phyloP scores from a whole-genome alignment of 441 rosid species.

The Erodium chrysanthum region DNA sequence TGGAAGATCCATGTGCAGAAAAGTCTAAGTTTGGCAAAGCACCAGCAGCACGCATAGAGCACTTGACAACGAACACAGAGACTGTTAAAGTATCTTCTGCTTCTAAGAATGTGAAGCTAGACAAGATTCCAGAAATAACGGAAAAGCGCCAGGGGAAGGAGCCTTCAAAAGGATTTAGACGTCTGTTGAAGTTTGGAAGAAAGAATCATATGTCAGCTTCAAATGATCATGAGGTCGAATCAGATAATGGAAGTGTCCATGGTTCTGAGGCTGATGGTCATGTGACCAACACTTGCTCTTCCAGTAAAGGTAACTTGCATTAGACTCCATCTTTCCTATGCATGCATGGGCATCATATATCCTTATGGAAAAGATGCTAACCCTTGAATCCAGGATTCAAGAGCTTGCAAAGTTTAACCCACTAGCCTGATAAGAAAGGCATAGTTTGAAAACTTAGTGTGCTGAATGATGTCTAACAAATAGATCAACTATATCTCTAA shows the following conservation, averaged over 20 bases:
- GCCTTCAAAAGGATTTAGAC: constrained; percentile 62
- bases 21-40: constrained; percentile 53
- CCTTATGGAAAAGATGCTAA: neutral
- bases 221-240: constrained; percentile 36
- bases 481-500: too few species aligned
- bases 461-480: too few species aligned
- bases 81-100: constrained; percentile 42
- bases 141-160: constrained; percentile 63
- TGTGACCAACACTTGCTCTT: constrained; percentile 30
- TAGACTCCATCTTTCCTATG: constrained; percentile 12
- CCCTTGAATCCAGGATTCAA: neutral
- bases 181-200: constrained; percentile 77
- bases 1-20: constrained; percentile 57
- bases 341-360: neutral
- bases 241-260: constrained; percentile 29
- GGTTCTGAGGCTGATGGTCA: constrained; percentile 45
- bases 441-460: too few species aligned
- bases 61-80: constrained; percentile 28
- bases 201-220: constrained; percentile 50
- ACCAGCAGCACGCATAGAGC: constrained; percentile 36
- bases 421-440: neutral
- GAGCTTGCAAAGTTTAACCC: neutral
- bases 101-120: constrained; percentile 32
- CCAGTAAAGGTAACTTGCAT: constrained; percentile 58
- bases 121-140: constrained; percentile 48